Evolutionary conservation across 1,284 basidiomycete species (phyloP).

Genomic region (Ustilago tritici): DNA sequence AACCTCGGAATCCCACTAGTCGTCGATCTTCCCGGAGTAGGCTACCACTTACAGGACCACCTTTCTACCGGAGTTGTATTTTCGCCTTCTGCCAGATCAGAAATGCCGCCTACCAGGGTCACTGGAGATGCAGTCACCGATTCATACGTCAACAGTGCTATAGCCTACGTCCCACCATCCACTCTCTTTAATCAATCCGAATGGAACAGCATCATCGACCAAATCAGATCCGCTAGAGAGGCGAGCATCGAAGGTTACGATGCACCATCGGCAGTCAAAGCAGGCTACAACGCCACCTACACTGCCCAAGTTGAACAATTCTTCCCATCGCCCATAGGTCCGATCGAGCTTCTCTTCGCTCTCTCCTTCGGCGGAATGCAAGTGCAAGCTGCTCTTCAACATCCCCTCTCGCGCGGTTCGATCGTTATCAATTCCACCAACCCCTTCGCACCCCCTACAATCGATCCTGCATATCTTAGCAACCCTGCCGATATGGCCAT

Average conservation of each 20-base stretch:
- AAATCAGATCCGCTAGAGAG: conserved; percentile 12
- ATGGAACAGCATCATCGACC: conserved; percentile 40
- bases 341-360: conserved; percentile 58
- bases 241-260: conserved; percentile 72
- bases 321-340: conserved; percentile 44
- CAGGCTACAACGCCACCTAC: conserved; percentile 78
- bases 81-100: conserved; percentile 67
- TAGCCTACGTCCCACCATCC: conserved; percentile 77
- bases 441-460: conserved; percentile 74
- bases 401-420: conserved; percentile 74
- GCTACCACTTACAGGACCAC: conserved; percentile 71
- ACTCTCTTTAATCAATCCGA: conserved; percentile 71
- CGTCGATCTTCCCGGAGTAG: conserved; percentile 69
- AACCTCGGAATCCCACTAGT: conserved; percentile 45
- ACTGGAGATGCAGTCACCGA: conserved; percentile 72
- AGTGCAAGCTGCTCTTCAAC: conserved; percentile 79
- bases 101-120: conserved; percentile 40
- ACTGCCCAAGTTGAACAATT: conserved; percentile 73
- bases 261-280: conserved; percentile 74
- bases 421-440: conserved; percentile 74
- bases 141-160: conserved; percentile 78
- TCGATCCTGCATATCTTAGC: conserved; percentile 76
- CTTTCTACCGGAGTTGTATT: conserved; percentile 29
- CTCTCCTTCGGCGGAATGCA: conserved; percentile 49
- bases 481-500: conserved; percentile 72